Evolutionary conservation across 768 basidiomycete genomes (phyloP), one percentile per base, ranked within the genome.

Genomic region (Auricularia cornea): DNA sequence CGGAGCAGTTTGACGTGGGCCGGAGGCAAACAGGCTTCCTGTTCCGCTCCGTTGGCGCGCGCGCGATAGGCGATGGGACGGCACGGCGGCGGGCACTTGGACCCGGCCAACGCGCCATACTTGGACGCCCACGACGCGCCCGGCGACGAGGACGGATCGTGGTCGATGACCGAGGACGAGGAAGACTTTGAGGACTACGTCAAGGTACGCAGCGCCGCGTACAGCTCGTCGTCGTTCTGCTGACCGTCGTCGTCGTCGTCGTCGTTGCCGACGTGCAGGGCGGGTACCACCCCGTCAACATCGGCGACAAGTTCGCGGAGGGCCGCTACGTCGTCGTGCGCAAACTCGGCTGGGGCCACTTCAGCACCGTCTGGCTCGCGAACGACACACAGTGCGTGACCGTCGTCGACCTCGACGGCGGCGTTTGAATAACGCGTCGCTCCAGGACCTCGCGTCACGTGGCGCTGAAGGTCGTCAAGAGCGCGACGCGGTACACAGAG

Each of bases 261-360:
- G 3, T 8, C 28, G 18, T 5, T 16, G 54, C 54, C 29, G 28
- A 29, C 54, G 30, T 31, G 20, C 20, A 57, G 54, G 90, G 90
- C 38, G 90, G 90, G 52, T 92, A 92, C 81, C 81, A 91, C 56
- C 83, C 87, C 28, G 83, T 94, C 51, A 86, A 87, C 75, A 84
- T 97, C 66, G 83, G 83, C 65, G 94, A 98, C 75, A 75, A 81
- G 26, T 96, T 97, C 80, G 90, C 88, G 73, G 79, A 87, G 65
- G 89, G 86, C 62, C 83, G 94, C 59, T 99, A 99, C 76, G 76
- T 82, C 26, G 86, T 97, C 62, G 81, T 95, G 35, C 80, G 96
- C 66, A 99, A 99, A 75, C 81, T 99, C 32, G 96, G 96, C 63
- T 96, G 94, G 94, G 94, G 94, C 41, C 93, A 95, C 77, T 96